Conservation (phyloP, 768 basidiomycete species). For the Trametes coccinea region DNA sequence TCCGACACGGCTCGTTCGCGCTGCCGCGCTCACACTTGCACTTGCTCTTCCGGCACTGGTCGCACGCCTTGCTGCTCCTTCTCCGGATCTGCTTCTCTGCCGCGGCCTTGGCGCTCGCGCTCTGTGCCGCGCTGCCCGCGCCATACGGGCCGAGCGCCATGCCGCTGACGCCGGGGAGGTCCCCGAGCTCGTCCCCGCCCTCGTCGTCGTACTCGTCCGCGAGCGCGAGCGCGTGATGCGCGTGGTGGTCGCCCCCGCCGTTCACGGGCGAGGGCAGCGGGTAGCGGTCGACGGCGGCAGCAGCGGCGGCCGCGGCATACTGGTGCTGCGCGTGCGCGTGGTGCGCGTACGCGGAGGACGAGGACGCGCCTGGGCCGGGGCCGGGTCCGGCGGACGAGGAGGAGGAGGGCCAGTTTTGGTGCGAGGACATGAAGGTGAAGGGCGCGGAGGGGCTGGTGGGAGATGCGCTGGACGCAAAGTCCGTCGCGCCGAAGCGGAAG, state of each 20-base stretch:
- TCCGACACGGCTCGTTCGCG: slow-evolving; percentile 68
- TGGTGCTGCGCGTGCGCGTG: slow-evolving; percentile 6
- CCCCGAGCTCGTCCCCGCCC: slow-evolving; percentile 63
- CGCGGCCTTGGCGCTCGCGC: slow-evolving; percentile 14
- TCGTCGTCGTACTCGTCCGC: slow-evolving; percentile 46
- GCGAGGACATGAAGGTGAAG: slow-evolving; percentile 29
- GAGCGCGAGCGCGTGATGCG: slow-evolving; percentile 22
- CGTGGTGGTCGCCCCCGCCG: slow-evolving; percentile 12
- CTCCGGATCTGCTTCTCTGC: slow-evolving; percentile 60
- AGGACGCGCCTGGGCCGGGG: not conserved
- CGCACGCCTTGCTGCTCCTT: slow-evolving; percentile 85
- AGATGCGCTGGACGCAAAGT: slow-evolving; percentile 21
- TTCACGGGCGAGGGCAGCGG: slow-evolving; percentile 43
- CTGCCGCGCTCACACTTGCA: slow-evolving; percentile 78
- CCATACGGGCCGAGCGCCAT: slow-evolving; percentile 23
- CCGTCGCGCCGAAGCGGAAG: slow-evolving; percentile 25
- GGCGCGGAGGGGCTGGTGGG: slow-evolving; percentile 25
- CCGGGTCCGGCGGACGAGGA: slow-evolving; percentile 16
- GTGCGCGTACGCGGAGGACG: slow-evolving; percentile 24
- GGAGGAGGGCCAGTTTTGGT: slow-evolving; percentile 21
- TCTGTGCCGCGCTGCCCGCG: not conserved
- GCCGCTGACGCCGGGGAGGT: slow-evolving; percentile 39
- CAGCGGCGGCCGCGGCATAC: not conserved
- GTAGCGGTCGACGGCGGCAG: slow-evolving; percentile 19
- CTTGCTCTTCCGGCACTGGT: slow-evolving; percentile 77